A percentile compares a stretch with the other conserved stretches of the same genome.
These are phyloP conservation scores for Aspergillus quadrilineatus DNA, from an alignment of 2,329 filamentous ascomycete species.

Conservation along the genomic window DNA sequence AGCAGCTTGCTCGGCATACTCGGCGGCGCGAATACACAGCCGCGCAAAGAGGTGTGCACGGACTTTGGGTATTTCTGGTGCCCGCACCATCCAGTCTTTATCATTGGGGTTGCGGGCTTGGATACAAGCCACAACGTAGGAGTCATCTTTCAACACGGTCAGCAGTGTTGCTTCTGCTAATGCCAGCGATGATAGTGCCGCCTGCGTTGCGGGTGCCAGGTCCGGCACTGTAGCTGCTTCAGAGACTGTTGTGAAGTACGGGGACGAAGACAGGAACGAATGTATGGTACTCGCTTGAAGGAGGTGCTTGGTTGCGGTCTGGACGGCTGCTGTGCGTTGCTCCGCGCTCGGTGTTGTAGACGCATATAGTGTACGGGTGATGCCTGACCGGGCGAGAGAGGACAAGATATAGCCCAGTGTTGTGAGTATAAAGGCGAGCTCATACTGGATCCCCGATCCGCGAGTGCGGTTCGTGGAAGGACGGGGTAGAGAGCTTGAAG, in stretches of 20 bases:
- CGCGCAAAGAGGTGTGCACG: slow-evolving; percentile 84
- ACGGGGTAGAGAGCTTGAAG: slow-evolving; percentile 28
- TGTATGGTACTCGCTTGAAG: slow-evolving; percentile 78
- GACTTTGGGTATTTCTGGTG: slow-evolving; percentile 83
- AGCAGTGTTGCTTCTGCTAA: slow-evolving; percentile 87
- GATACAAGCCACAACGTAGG: slow-evolving; percentile 78
- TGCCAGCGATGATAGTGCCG: slow-evolving; percentile 56
- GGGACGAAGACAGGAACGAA: slow-evolving; percentile 63
- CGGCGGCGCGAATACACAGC: slow-evolving; percentile 80
- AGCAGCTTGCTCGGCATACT: slow-evolving; percentile 75
- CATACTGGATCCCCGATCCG: slow-evolving; percentile 74
- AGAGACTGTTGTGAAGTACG: slow-evolving; percentile 39
- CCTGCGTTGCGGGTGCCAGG: slow-evolving; percentile 45
- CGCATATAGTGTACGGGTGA: slow-evolving; percentile 70
- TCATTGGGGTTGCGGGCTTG: slow-evolving; percentile 79
- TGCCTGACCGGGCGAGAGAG: slow-evolving; percentile 67
- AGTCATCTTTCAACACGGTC: slow-evolving; percentile 90
- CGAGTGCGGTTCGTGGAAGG: slow-evolving; percentile 60
- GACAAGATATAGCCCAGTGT: slow-evolving; percentile 74
- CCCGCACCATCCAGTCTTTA: slow-evolving; percentile 95
- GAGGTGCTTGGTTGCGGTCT: slow-evolving; percentile 72
- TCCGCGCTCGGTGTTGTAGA: slow-evolving; percentile 63
- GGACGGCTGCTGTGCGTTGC: slow-evolving; percentile 68
- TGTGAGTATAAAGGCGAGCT: slow-evolving; percentile 75
- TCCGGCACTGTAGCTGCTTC: slow-evolving; percentile 39